Base-by-base conservation (phyloP, 257 asterid species). In the Rhazya stricta region DNA sequence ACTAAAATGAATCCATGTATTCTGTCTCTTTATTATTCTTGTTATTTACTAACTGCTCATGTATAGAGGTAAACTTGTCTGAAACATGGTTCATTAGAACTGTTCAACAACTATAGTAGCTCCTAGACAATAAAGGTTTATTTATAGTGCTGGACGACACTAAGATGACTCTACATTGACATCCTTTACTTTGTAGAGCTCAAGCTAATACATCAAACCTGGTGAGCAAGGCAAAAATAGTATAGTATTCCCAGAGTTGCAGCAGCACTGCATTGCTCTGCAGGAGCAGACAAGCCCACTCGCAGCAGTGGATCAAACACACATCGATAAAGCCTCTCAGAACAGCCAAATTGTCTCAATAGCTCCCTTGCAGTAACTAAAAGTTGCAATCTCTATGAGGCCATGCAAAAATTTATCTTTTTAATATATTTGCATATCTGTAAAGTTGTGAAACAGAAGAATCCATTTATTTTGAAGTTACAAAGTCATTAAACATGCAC, bases 241-340 rank as follows among this genome's bases (percentile, higher is more conserved):
- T 85, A 73, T 12, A 88, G 81, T 84, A 83, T 78, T 80, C 83
- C 91, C 60, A 88, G 80, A 63, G 89, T 84, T 58, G 90, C 87
- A 79, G 96, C 92, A 37, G 92, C 85, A 78, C 91, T 89, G 75
- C 89, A 88, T 69, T 82, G 89, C 81, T 89, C 96, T 18, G 91
- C 73, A 10, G 91, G 89, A 68, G 92, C 88, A 79, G 79, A 86
- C 72, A 89, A 81, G 53, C 91, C 92, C 73, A 89, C 91, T 82
- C 79, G 88, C 83, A 89, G 76, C 84, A 89, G 68, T 30, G 92
- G 88, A 54, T 82, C 84, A 67, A 89, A 36, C 70, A 88, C 81
- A 69, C 84, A 60, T 25, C 76, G 76, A 69, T 77, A 88, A n/a
- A 88, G 83, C 76, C 84, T 82, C 57, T 88, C 91, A 2, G 89